Conservation (phyloP, 768 basidiomycete species). For the Amanita subjunquillea region DNA sequence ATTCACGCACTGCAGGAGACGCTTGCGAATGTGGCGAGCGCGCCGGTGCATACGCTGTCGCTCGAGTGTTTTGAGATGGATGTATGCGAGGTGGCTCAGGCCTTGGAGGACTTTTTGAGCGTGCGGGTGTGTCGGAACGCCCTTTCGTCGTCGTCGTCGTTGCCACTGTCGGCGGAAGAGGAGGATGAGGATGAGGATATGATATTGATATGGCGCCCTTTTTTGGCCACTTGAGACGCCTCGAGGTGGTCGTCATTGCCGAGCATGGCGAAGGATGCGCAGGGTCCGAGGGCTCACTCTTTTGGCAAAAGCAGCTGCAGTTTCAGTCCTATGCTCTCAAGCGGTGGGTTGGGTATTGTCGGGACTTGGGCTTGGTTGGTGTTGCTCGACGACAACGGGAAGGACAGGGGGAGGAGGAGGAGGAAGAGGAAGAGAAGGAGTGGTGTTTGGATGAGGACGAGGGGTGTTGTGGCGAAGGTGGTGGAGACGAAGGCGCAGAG, state of each 20-base stretch:
- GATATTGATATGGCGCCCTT: slow-evolving; percentile 21
- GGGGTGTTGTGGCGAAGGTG: neutral
- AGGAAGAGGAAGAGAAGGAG: neutral
- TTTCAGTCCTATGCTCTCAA: slow-evolving; percentile 27
- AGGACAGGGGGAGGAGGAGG: neutral
- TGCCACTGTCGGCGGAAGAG: neutral
- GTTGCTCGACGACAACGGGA: slow-evolving; percentile 5
- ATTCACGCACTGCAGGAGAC: slow-evolving; percentile 51
- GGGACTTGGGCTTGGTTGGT: slow-evolving; percentile 28
- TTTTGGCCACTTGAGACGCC: slow-evolving; percentile 15
- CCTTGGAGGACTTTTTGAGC: slow-evolving; percentile 45
- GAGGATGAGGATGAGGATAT: neutral
- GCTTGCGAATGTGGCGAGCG: slow-evolving; percentile 44
- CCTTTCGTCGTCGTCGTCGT: neutral
- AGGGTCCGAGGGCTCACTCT: no score
- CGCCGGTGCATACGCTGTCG: slow-evolving; percentile 47
- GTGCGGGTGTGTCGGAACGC: slow-evolving; percentile 22
- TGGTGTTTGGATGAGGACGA: neutral
- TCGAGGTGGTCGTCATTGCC: neutral
- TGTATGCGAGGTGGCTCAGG: slow-evolving; percentile 48
- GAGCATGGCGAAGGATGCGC: neutral
- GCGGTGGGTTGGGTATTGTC: slow-evolving; percentile 38
- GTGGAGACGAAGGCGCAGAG: neutral
- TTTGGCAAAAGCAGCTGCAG: slow-evolving; percentile 19
- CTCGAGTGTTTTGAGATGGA: slow-evolving; percentile 55